Base-by-base conservation (phyloP, 176 grass and related monocot species). In the Oryza officinalis region DNA sequence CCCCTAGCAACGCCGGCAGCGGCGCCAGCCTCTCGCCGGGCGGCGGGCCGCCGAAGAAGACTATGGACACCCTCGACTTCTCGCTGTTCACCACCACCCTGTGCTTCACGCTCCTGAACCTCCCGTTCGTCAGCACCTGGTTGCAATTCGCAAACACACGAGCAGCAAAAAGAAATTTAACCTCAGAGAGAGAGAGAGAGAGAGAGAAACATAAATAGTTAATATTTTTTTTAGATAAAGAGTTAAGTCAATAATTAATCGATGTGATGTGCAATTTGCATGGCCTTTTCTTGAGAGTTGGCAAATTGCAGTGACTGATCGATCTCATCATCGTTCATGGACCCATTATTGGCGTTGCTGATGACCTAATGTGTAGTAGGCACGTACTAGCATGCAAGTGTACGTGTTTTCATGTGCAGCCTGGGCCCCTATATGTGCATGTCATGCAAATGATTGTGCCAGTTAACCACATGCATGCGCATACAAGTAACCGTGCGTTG, bases 91-190 rank as follows among this genome's bases (percentile, higher is more conserved):
- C 95, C 84, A 97, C 75, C 67, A 97, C 95, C 79, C 95, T 83
- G 75, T 97, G 95, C 52, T 70, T 92, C 84, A 97, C 95, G 65
- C 95, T 97, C 86, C 86, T 88, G 92, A 97, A 97, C 89, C 92
- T 91, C 71, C 95, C 92, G 67, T 97, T 97, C 78, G 95, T 97
- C 81, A 97, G 4, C 77, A 97, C 95, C 95, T 97, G 84, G 37
- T 38, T 47, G n/a, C 17, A 43, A 4, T 2, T 6, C 10, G 40
- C 40, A 41, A 41, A 41, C 8, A 41, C 40, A 10, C 40, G 10
- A 41, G 40, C 9, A 41, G 40, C 41, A 67, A 20, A 59, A 15
- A 30, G 0, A 25, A 57, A 57, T 4, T 57, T 22, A 57, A n/a
- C 18, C 3, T 57, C 37, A 38, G 37, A 1, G 37, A 38, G 32